These are phyloP conservation scores for Aurifilum marmelostoma DNA, from an alignment of 2,329 filamentous ascomycete species.

Conservation along the genomic window DNA sequence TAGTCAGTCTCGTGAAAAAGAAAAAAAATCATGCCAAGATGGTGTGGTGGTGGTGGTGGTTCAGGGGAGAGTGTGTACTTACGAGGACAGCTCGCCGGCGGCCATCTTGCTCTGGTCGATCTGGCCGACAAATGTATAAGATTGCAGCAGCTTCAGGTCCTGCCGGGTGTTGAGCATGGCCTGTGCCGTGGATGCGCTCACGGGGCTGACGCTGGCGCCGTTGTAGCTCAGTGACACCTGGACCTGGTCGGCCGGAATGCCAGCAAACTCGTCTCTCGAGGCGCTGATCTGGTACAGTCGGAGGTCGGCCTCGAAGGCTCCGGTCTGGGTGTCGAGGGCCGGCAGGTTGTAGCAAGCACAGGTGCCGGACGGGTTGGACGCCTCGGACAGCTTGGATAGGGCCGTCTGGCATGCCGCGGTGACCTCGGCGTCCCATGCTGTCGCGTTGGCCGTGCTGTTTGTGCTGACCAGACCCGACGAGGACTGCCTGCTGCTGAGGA, in stretches of 20 bases:
- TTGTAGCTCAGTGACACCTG: slow-evolving; percentile 58
- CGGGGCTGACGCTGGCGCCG: slow-evolving; percentile 55
- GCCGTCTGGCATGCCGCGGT: slow-evolving; percentile 61
- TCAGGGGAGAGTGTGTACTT: too few relatives aligned
- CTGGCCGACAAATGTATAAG: slow-evolving; percentile 70
- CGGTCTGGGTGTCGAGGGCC: slow-evolving; percentile 66
- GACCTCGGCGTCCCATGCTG: slow-evolving; percentile 60
- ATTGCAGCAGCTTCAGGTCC: slow-evolving; percentile 55
- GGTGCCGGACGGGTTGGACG: slow-evolving; percentile 74
- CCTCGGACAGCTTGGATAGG: slow-evolving; percentile 57
- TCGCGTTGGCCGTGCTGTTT: slow-evolving; percentile 55
- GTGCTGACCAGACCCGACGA: slow-evolving; percentile 38
- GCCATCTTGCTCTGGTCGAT: slow-evolving; percentile 62
- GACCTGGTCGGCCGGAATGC: slow-evolving; percentile 56
- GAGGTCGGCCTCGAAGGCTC: slow-evolving; percentile 76
- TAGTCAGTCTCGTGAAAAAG: slow-evolving; percentile 24
- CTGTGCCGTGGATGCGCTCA: slow-evolving; percentile 37
- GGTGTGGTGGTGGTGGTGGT: too few relatives aligned
- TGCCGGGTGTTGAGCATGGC: slow-evolving; percentile 32
- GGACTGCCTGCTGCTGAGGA: slow-evolving; percentile 32
- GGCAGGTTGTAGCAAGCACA: slow-evolving; percentile 84
- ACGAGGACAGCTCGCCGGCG: slow-evolving; percentile 60
- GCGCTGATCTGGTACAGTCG: slow-evolving; percentile 71
- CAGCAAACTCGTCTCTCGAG: slow-evolving; percentile 57
- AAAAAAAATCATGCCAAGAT: not conserved